Percentiles rank a stretch among this genome's conserved stretches.
Conservation (phyloP, 148 eudicot species). For the Fagopyrum esculentum region DNA sequence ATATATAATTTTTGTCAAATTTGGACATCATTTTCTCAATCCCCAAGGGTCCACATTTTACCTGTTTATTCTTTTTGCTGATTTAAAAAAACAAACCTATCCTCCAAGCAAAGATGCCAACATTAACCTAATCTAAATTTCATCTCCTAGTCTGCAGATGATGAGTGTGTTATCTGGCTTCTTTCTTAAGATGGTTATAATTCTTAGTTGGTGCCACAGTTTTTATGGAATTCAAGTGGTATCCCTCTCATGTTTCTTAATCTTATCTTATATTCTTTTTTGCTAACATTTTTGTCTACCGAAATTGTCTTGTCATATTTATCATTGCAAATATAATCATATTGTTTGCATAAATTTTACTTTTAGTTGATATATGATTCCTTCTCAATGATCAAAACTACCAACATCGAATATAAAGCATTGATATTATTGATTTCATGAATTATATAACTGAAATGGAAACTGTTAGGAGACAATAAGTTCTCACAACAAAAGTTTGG, state of each 20-base stretch:
- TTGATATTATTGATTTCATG: too few relatives aligned
- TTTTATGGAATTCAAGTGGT: not conserved
- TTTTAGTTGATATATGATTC: not conserved
- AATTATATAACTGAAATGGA: too few relatives aligned
- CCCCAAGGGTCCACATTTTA: not conserved
- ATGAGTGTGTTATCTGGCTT: not conserved
- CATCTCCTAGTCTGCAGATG: not conserved
- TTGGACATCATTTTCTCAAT: not conserved
- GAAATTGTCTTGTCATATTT: too few relatives aligned
- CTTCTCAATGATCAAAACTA: constrained; percentile 2
- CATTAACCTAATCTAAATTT: not conserved
- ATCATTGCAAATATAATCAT: too few relatives aligned
- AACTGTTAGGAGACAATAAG: too few relatives aligned
- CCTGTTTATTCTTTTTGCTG: not conserved
- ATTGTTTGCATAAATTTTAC: not conserved
- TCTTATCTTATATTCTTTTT: not conserved
- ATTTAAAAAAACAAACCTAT: not conserved
- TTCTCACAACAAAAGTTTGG: too few relatives aligned
- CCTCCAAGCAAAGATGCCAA: not conserved
- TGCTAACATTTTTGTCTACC: not conserved
- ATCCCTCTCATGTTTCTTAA: not conserved
- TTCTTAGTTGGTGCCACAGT: not conserved
- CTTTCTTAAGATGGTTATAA: not conserved
- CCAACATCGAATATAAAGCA: not conserved
- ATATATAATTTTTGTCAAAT: not conserved